A percentile compares a stretch with the other conserved stretches of the same genome.
phyloP scores from a whole-genome alignment of 2,329 filamentous ascomycete species.

The Trichoderma polysporum region DNA sequence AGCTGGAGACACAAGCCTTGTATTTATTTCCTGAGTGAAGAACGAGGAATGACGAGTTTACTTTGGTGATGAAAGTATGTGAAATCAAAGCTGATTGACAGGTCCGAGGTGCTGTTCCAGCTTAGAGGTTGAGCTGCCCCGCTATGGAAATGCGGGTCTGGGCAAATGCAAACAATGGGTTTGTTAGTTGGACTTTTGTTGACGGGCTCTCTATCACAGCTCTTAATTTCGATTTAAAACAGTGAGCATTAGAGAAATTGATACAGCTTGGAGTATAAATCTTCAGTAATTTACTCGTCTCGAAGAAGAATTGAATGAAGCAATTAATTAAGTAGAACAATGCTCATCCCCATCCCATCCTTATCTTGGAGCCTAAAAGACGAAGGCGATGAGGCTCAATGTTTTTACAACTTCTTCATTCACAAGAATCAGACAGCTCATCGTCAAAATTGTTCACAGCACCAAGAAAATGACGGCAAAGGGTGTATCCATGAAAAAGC shows the following conservation, averaged over 20 bases:
- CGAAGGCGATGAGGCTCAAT: too few species aligned
- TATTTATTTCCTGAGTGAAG: neutral
- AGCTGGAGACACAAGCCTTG: neutral
- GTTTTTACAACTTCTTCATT: too few species aligned
- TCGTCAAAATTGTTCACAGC: neutral
- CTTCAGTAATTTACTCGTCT: too few species aligned
- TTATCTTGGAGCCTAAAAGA: too few species aligned
- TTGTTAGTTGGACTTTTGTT: too few species aligned
- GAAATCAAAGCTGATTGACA: neutral
- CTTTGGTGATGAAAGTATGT: constrained; percentile 19
- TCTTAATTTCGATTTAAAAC: too few species aligned
- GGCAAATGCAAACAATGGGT: neutral
- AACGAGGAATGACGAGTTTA: neutral
- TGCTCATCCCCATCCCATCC: too few species aligned
- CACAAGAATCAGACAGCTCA: neutral
- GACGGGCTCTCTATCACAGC: too few species aligned
- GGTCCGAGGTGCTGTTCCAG: neutral
- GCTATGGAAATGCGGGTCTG: constrained; percentile 21
- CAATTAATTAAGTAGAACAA: too few species aligned
- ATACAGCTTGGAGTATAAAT: too few species aligned
- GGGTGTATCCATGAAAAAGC: constrained; percentile 40
- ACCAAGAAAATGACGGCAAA: neutral
- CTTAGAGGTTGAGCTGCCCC: constrained; percentile 16
- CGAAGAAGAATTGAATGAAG: too few species aligned
- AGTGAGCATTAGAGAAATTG: too few species aligned